Percentiles rank a stretch among this genome's conserved stretches.
Evolutionary conservation across 1,139 yeast genomes (phyloP).

Genomic region (Geotrichum carabidarum): DNA sequence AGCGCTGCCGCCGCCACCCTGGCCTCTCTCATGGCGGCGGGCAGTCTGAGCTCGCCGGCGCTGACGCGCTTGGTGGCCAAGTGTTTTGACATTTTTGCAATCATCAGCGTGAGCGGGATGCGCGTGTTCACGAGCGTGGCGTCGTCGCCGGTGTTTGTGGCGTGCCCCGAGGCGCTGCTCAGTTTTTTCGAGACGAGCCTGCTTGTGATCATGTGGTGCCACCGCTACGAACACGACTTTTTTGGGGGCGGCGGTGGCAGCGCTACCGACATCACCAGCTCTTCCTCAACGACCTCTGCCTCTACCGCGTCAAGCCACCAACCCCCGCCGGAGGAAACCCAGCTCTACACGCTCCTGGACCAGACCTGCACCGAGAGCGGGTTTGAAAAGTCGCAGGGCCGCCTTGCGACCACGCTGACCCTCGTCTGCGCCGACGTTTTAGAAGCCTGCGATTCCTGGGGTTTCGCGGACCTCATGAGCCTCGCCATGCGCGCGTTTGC

Average conservation of each 20-base stretch:
- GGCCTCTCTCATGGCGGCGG: conserved; percentile 20
- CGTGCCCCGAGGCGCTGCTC: conserved; percentile 27
- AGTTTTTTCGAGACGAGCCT: conserved; percentile 31
- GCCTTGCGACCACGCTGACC: conserved; percentile 30
- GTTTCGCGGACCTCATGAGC: conserved; percentile 30
- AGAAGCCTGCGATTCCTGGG: conserved; percentile 32
- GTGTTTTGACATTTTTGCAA: conserved; percentile 29
- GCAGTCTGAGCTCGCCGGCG: conserved; percentile 17
- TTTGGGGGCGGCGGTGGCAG: neutral
- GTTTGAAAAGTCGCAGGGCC: conserved; percentile 24
- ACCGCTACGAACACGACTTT: conserved; percentile 28
- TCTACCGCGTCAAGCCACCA: no score
- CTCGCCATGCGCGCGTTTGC: conserved; percentile 30
- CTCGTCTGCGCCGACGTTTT: conserved; percentile 31
- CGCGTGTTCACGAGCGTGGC: conserved; percentile 25
- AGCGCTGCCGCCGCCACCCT: conserved; percentile 24
- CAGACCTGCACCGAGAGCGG: conserved; percentile 28
- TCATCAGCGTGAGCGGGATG: conserved; percentile 27
- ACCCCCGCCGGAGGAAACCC: conserved; percentile 22
- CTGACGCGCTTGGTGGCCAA: conserved; percentile 22
- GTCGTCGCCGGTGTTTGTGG: conserved; percentile 25
- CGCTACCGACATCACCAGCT: neutral
- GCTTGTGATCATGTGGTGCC: conserved; percentile 34
- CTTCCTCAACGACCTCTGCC: conserved; percentile 10
- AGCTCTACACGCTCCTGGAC: conserved; percentile 26